Base-by-base conservation (phyloP, 768 basidiomycete species). In the Pisolithus microcarpus region DNA sequence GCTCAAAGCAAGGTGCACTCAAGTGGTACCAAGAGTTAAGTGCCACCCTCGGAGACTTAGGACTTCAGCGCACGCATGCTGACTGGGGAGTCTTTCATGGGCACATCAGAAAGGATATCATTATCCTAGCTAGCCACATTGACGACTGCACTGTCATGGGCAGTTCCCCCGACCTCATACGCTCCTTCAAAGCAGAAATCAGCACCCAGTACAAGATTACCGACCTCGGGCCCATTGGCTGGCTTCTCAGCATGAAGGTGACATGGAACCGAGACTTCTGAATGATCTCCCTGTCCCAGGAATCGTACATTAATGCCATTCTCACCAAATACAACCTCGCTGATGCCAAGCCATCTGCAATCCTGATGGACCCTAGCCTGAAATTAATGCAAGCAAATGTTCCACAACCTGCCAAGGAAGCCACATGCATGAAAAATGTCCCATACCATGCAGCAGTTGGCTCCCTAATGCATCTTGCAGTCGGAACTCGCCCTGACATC, bases 271-370 rank as follows among this genome's bases (percentile, higher is more conserved):
- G 3, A 30, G 30, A 30, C 2, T 30, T 10, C 30, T 9, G 8
- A 8, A 30, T 7, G 8, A 30, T 30, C 30, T 30, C 30, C 30
- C 30, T 30, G 3, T 30, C 30, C 30, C 30, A 30, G 10, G 30
- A 30, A 30, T 30, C 8, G 9, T 30, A 30, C 10, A 30, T 30
- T 30, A 10, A 30, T 30, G 30, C 30, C 7, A 30, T 30, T 9
- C 30, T 30, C 30, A 30, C 38, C 78, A 70, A 60, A 75, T 79
- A 72, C 26, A 63, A 10, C 67, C 70, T 43, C 70, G 30, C 30
- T 10, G 9, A 30, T 10, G 10, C 30, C 30, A 30, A 30, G 8
- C 30, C 9, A 10, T 30, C 30, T 30, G 30, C 9, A 10, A 30
- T 30, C 28, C n/a, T 26, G 1, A 28, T n/a, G 16, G 24, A 28